Evolutionary conservation across 2,329 filamentous ascomycete species (phyloP), one percentile per base, ranked within the genome.

Genomic region (Scytalidium lignicola): DNA sequence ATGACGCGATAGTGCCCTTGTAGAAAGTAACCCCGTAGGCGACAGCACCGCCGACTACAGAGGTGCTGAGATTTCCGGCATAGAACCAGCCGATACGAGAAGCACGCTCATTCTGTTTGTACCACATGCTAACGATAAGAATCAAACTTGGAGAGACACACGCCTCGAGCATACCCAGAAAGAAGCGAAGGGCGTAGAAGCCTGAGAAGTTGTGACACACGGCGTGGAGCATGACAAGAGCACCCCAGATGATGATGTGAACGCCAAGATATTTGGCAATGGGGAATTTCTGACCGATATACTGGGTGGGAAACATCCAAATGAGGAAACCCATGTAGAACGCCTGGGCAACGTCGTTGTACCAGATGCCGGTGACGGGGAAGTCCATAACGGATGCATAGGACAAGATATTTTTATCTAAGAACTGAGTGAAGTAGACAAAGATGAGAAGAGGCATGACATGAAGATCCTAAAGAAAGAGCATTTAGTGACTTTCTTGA

Each of bases 301-400:
- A 75, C 56, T 77, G 80, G 9, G 75, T 78, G 0, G 75, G 75
- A 45, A 79, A 70, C 0, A 73, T 74, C 74, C 74, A 79, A 15
- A 68, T 70, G 17, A 82, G 57, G 52, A 74, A 80, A 0, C 75
- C 77, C 32, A 37, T 37, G n/a, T 37, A 37, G 32, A 37, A 37
- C 32, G 53, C 53, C 17, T 55, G 53, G 6, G 53, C 51, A 18
- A 52, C 44, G 22, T 55, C 48, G 28, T 55, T 55, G 26, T 55
- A 52, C 45, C 32, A 46, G 39, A 55, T 55, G 4, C 51, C 52
- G 0, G 46, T 47, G 22, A 53, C 46, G 15, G 47, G 51, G 29
- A 55, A 51, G 13, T 20, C 52, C 55, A 57, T 55, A 32, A 55
- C 44, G 2, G 43, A 48, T 2, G 55, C 53, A 41, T 55, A 57